These are phyloP conservation scores for Candida qinlingensis DNA, from an alignment of 805 yeast species.

Conservation along the genomic window DNA sequence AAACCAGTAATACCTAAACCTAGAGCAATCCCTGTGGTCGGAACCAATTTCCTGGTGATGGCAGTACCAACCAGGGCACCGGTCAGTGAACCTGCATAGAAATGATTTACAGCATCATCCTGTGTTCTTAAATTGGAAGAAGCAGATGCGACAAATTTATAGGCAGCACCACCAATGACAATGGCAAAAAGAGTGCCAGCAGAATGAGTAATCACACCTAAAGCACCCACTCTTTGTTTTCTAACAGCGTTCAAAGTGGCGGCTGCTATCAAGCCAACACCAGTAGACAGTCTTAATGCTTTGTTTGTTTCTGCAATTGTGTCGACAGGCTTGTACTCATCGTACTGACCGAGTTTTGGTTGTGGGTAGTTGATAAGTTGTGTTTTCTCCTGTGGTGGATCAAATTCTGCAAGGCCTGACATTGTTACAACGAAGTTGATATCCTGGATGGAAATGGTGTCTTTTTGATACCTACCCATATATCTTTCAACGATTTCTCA, in stretches of 20 bases:
- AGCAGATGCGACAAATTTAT: constrained; percentile 35
- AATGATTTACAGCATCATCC: constrained; percentile 57
- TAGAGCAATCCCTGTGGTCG: constrained; percentile 41
- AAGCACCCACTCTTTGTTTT: constrained; percentile 35
- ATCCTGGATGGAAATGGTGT: too few relatives aligned
- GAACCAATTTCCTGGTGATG: constrained; percentile 30
- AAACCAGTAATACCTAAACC: constrained; percentile 42
- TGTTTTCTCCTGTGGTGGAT: constrained; percentile 2
- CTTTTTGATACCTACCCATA: too few relatives aligned
- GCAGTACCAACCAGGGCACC: constrained; percentile 38
- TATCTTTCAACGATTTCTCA: too few relatives aligned
- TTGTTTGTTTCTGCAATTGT: constrained; percentile 45
- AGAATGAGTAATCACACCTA: constrained; percentile 26
- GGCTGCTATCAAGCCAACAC: constrained; percentile 44
- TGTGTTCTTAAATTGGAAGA: constrained; percentile 56
- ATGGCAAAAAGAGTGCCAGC: constrained; percentile 33
- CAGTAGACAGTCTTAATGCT: constrained; percentile 39
- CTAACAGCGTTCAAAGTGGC: constrained; percentile 41
- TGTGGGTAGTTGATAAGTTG: constrained; percentile 18
- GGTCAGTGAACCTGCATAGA: constrained; percentile 42
- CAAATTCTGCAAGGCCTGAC: constrained; percentile 4
- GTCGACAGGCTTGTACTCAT: constrained; percentile 50
- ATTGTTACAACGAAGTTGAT: neutral
- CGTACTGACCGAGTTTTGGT: constrained; percentile 28
- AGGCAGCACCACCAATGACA: constrained; percentile 48